Evolutionary conservation across 177 flowering plant genomes (phyloP), one percentile per base, ranked within the genome.

Genomic region (Vitis hybrid): DNA sequence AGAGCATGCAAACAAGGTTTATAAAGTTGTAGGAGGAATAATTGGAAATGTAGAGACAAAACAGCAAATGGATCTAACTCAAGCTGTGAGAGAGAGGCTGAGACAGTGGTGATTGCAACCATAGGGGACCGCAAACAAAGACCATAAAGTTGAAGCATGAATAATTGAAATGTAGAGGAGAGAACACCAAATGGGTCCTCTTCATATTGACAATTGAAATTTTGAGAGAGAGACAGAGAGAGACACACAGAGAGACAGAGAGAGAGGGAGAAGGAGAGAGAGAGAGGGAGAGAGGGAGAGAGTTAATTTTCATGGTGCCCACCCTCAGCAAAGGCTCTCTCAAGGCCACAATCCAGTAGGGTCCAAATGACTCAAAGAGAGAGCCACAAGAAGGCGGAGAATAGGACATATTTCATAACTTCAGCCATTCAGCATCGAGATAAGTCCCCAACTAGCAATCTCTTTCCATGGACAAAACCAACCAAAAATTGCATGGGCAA

Each of bases 391-490:
- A 77, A 39, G 20, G 33, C 73, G 73, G 51, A 45, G 39, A 64
- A 51, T 33, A 68, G 56, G 85, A 82, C 80, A 60, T 58, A 70
- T 60, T 53, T 75, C 8, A 66, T 64, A 55, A n/a, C 11, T 22
- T 62, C 29, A 73, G 56, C 85, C 85, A 82, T 79, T 82, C 10
- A 77, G 51, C 52, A 51, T 52, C 49, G 15, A 80, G 79, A 79
- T 77, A 60, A 29, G 76, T 48, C 80, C 80, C 68, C 12, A 64
- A 55, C 18, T 65, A 3, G 3, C 56, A 57, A 51, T 51, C 61
- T 15, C 49, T 19, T 11, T 10, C 9, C 51, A 20, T 53, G 2
- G 20, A n/a, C 62, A 45, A 75, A 70, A 31, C 67, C 67, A 66
- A 8, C 70, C 62, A 60, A 70, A 69, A 70, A 66, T 67, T 50